Evolutionary conservation across 225 moss, liverwort and hornwort species (phyloP), one percentile per base, ranked within the genome.

Genomic region (Pseudoscleropodium purum): DNA sequence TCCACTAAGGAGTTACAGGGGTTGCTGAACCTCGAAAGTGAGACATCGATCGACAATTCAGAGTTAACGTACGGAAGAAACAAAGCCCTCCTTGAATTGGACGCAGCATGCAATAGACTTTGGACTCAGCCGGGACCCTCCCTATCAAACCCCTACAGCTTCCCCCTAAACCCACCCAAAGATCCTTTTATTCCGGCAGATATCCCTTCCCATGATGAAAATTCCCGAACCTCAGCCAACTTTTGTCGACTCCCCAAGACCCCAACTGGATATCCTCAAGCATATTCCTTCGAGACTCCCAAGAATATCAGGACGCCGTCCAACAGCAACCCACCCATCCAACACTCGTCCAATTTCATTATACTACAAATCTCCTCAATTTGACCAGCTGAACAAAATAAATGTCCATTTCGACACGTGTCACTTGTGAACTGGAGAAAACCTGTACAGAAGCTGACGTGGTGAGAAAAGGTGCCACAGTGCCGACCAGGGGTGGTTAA

Each of bases 111-210:
- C 75, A 57, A n/a, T 18, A 7, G 85, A 45, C 64, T 64, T 65
- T 64, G 47, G 25, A 33, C 64, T 26, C 45, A 45, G 43, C 31
- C 8, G 27, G 60, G 64, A 11, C 45, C 43, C 31, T 41, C 45
- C 66, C 18, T 39, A 52, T 7, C 11, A 5, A 51, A 49, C 67
- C 47, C 77, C 69, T 76, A 24, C 5, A 37, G 37, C 36, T 37
- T 13, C 56, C 25, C 25, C 25, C 25, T 10, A 7, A 56, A 56
- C 59, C 59, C 64, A 65, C 24, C 66, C 56, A 18, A 78, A 92
- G 92, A 92, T 92, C 92, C 92, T 72, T 88, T 69, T 26, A 83
- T 92, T 86, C 92, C 88, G 70, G 76, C 87, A 92, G 89, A 92
- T 92, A 92, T 92, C 91, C 90, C 84, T 45, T 68, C 69, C 43